These are phyloP conservation scores for Nemophila menziesii DNA, from an alignment of 257 asterid genomes.

Conservation along the genomic window DNA sequence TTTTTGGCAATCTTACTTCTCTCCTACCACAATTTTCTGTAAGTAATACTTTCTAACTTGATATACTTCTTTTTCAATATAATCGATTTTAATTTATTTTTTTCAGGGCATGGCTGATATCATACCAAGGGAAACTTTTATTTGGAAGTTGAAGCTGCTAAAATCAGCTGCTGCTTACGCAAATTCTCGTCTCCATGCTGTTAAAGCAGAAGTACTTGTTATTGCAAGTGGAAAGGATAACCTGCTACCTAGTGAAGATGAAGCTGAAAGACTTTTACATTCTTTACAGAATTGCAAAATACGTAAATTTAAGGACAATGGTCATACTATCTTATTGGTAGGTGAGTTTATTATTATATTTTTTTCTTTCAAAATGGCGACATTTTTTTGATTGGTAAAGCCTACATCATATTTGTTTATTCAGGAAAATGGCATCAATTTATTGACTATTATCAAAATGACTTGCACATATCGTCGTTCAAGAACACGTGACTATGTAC, in stretches of 20 bases:
- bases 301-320: conserved; percentile 22
- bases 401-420: background rate
- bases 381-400: no score
- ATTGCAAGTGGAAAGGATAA: conserved; percentile 43
- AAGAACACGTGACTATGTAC: conserved; percentile 37
- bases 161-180: conserved; percentile 27
- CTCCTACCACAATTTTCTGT: conserved; percentile 7
- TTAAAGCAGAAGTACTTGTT: conserved; percentile 30
- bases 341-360: conserved; percentile 14
- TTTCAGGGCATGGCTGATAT: conserved; percentile 12
- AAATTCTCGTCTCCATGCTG: conserved; percentile 30
- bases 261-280: conserved; percentile 27
- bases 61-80: background rate
- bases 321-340: conserved; percentile 34
- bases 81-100: no score
- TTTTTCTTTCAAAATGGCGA: conserved; percentile 1
- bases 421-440: conserved; percentile 73
- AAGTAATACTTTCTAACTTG: background rate
- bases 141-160: conserved; percentile 35
- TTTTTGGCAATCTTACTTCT: conserved; percentile 16
- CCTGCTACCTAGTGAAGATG: conserved; percentile 35
- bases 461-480: conserved; percentile 49
- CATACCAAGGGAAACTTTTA: conserved; percentile 23
- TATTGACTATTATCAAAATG: conserved; percentile 55
- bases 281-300: conserved; percentile 18